Evolutionary conservation across 306 rosid species (phyloP).

Genomic region (Heteromeles arbutifolia): DNA sequence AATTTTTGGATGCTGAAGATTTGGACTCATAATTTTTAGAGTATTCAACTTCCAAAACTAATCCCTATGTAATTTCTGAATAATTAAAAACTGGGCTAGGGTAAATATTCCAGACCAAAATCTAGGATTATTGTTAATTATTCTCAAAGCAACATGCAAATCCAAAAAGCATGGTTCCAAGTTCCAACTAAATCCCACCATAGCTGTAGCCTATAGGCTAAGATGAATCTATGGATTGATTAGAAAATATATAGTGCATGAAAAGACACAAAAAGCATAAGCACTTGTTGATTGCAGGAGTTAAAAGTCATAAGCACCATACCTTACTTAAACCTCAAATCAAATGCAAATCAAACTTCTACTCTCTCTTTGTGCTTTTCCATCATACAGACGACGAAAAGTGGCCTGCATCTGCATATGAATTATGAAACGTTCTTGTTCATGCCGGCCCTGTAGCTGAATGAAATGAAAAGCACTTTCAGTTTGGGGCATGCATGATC

Average conservation of each 20-base stretch:
- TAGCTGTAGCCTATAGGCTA: background rate
- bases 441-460: background rate
- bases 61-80: background rate
- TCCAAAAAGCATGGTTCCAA: background rate
- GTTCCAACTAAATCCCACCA: background rate
- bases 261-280: background rate
- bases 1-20: too few relatives aligned
- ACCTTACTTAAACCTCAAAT: conserved; percentile 7
- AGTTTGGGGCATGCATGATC: background rate
- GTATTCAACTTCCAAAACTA: too few relatives aligned
- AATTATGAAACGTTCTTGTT: background rate
- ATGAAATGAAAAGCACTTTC: background rate
- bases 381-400: background rate
- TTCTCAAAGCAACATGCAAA: background rate
- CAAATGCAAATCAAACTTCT: background rate
- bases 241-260: background rate
- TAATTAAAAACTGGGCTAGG: background rate
- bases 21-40: too few relatives aligned
- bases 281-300: background rate
- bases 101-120: background rate
- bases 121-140: background rate
- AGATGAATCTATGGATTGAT: background rate
- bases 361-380: background rate
- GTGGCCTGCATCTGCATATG: background rate
- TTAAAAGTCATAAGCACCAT: background rate